Evolutionary conservation across 805 yeast species (phyloP).

Genomic region (Dipodascopsis tothii): DNA sequence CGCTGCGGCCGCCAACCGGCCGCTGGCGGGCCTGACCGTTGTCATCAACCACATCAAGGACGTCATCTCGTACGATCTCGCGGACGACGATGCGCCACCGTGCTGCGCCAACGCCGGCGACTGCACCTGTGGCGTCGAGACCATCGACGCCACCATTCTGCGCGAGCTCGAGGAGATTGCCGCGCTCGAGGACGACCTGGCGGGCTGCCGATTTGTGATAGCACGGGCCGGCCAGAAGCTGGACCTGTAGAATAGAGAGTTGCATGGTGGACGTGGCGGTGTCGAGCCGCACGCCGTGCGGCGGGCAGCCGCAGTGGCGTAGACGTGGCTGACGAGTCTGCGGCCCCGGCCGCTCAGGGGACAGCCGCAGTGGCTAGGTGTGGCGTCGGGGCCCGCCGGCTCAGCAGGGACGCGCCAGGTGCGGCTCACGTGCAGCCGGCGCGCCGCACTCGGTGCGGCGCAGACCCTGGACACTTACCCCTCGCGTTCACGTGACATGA

Average conservation of each 20-base stretch:
- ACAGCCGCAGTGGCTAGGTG: too few relatives aligned
- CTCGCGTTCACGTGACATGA: too few relatives aligned
- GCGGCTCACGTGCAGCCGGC: too few relatives aligned
- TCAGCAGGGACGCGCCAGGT: too few relatives aligned
- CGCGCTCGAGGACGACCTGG: conserved; percentile 18
- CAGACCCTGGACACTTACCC: too few relatives aligned
- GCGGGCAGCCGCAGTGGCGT: too few relatives aligned
- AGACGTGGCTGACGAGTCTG: too few relatives aligned
- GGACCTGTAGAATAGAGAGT: conserved; percentile 11
- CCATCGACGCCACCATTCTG: conserved; percentile 8
- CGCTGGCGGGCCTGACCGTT: conserved; percentile 18
- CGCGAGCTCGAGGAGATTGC: conserved; percentile 12
- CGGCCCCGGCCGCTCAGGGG: too few relatives aligned
- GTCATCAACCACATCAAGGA: conserved; percentile 21
- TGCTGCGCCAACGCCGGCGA: neutral
- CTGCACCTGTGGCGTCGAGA: neutral
- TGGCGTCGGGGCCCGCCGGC: too few relatives aligned
- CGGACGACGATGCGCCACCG: conserved; percentile 3
- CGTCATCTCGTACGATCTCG: neutral
- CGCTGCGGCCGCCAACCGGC: conserved; percentile 2
- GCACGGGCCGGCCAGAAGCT: conserved; percentile 18
- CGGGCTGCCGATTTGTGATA: conserved; percentile 16
- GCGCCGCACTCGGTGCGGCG: too few relatives aligned
- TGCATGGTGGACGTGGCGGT: too few relatives aligned
- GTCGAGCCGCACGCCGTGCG: too few relatives aligned